A percentile compares a stretch with the other conserved stretches of the same genome.
These are phyloP conservation scores for Houttuynia cordata DNA, from an alignment of 164 flowering plant species.

Conservation along the genomic window DNA sequence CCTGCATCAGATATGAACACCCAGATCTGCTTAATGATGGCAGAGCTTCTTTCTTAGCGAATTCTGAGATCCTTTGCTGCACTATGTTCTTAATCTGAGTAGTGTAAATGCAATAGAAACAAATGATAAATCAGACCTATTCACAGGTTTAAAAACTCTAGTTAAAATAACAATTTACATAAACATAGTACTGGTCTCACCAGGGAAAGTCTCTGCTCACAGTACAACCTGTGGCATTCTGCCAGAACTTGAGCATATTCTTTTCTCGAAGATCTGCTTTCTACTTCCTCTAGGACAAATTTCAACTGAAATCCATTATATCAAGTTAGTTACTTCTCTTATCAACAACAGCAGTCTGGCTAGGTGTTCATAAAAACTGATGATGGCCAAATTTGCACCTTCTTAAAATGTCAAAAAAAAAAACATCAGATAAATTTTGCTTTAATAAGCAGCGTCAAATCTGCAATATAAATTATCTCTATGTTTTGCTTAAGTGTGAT, in stretches of 20 bases:
- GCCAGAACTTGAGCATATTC: constrained; percentile 76
- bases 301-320: constrained; percentile 52
- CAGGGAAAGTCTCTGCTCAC: constrained; percentile 91
- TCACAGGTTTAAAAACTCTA: too few relatives aligned
- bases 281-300: constrained; percentile 79
- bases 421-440: too few relatives aligned
- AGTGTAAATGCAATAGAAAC: constrained; percentile 1
- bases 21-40: constrained; percentile 97
- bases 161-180: not conserved
- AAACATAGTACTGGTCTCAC: constrained; percentile 31
- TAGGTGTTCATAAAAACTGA: not conserved
- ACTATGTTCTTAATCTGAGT: constrained; percentile 51
- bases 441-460: too few relatives aligned
- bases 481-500: too few relatives aligned
- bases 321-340: not conserved
- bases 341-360: not conserved
- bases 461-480: too few relatives aligned
- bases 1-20: constrained; percentile 95
- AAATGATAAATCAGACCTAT: not conserved
- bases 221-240: constrained; percentile 88
- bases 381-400: not conserved
- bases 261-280: constrained; percentile 80
- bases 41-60: constrained; percentile 79
- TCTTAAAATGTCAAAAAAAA: too few relatives aligned
- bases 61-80: constrained; percentile 80